A percentile compares a stretch with the other conserved stretches of the same genome.
These are phyloP conservation scores for Condylostoma magnum DNA, from an alignment of 169 alveolate species.

Conservation along the genomic window DNA sequence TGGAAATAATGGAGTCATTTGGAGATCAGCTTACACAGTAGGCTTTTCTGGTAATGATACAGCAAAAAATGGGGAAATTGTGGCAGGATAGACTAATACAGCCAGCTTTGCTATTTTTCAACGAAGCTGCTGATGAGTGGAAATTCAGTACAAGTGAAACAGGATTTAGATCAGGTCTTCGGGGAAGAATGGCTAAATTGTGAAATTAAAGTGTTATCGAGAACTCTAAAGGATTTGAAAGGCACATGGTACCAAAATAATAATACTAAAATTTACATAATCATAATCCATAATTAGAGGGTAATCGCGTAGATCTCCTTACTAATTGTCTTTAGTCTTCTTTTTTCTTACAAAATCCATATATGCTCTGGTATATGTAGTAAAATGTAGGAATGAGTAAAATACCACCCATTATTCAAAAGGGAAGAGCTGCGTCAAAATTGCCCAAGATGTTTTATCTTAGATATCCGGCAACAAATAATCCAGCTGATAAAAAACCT, in stretches of 20 bases:
- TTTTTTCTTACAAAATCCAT: too few species aligned
- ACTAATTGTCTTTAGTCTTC: too few species aligned
- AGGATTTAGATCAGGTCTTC: background rate
- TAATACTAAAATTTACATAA: too few species aligned
- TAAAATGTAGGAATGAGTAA: too few species aligned
- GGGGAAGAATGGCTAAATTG: background rate
- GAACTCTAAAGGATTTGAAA: slow-evolving; percentile 5
- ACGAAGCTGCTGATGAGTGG: slow-evolving; percentile 18
- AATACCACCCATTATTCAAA: too few species aligned
- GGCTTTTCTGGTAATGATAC: background rate
- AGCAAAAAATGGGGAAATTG: background rate
- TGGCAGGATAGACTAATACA: slow-evolving; percentile 13
- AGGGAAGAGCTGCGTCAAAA: too few species aligned
- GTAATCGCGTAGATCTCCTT: too few species aligned
- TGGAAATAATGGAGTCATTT: background rate
- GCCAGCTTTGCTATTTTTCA: background rate
- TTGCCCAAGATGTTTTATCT: too few species aligned
- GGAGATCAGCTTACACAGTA: background rate
- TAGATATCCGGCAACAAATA: too few species aligned
- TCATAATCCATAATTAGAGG: too few species aligned
- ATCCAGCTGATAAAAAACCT: too few species aligned
- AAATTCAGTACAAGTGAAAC: background rate
- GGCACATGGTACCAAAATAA: slow-evolving; percentile 24
- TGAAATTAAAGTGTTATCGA: slow-evolving; percentile 8
- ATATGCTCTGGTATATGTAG: too few species aligned